Evolutionary conservation across 768 basidiomycete genomes (phyloP).

Genomic region (Tricholoma terreum): DNA sequence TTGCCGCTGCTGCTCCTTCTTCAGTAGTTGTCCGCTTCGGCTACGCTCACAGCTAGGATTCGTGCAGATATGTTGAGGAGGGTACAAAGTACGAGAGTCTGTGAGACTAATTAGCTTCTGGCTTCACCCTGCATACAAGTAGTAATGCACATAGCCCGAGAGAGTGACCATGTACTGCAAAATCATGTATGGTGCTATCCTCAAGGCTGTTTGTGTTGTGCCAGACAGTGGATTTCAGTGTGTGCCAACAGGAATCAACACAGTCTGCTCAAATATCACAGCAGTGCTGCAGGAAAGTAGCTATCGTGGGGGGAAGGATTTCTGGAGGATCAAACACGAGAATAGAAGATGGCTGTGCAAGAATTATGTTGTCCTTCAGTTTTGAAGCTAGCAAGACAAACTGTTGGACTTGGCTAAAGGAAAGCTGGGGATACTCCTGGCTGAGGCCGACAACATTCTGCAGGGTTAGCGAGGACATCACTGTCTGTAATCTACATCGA

Average conservation of each 20-base stretch:
- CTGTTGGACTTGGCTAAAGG: too few relatives aligned
- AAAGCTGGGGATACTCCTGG: background rate
- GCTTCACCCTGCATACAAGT: background rate
- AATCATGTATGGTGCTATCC: too few relatives aligned
- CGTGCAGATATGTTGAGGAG: too few relatives aligned
- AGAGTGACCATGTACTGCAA: background rate
- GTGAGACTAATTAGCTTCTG: too few relatives aligned
- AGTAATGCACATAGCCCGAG: background rate
- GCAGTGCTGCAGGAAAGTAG: background rate
- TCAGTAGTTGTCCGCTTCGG: too few relatives aligned
- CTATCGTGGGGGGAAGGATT: background rate
- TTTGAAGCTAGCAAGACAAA: too few relatives aligned
- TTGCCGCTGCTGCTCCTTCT: background rate
- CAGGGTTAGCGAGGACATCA: background rate
- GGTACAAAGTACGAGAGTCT: too few relatives aligned
- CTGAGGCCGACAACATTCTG: background rate
- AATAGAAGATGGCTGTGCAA: too few relatives aligned
- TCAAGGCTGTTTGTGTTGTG: too few relatives aligned
- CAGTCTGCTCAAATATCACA: too few relatives aligned
- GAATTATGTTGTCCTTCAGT: background rate
- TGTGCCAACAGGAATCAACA: background rate
- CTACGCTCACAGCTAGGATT: too few relatives aligned
- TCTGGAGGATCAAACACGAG: too few relatives aligned
- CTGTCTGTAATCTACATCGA: background rate
- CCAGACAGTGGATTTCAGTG: background rate